Base-by-base conservation (phyloP, 176 grass and related monocot genomes). In the Alopecurus myosuroides region DNA sequence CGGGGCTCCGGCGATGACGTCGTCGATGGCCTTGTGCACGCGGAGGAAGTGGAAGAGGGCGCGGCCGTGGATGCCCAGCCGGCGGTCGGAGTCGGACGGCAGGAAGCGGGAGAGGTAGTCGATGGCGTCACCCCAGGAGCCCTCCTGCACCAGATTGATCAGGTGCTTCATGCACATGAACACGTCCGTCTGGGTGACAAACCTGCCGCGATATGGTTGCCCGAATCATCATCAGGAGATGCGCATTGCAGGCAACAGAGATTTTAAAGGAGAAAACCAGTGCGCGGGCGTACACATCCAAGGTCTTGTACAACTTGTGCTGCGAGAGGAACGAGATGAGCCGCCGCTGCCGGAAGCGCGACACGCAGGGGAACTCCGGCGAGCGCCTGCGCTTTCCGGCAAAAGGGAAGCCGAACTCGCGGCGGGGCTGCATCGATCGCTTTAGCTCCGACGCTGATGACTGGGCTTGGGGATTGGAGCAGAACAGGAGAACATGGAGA, bases 21-120 rank as follows among this genome's bases (percentile, higher is more conserved):
- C 65, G 35, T 69, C 65, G 65, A 69, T 69, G 65, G 64, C 33
- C 33, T 61, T 61, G 57, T 61, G 57, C 3, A 61, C 57, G 55
- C 55, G 55, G 55, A 58, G 58, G 58, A 63, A 69, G 65, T 69
- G 65, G 65, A 69, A 69, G 35, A 69, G 65, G 65, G 34, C 65
- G 65, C 65, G 35, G 35, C 65, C 35, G 65, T 69, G 35, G 65
- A 69, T 37, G 34, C 65, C 65, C 18, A 69, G 65, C 19, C 19
- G 65, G 65, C 65, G 19, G 65, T 69, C 65, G n/a, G n/a, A n/a
- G n/a, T n/a, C n/a, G 65, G 65, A 39, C 1, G 65, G 65, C 65
- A 69, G 65, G 34, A 69, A 69, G 65, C 34, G 34, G 65, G 65
- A 39, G 65, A 69, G 65, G 65, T 69, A 69, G 9, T 39, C 34